Percentiles rank a stretch among this genome's conserved stretches.
phyloP scores from a whole-genome alignment of 495 filamentous ascomycete genomes.

The Hamigera avellanea region DNA sequence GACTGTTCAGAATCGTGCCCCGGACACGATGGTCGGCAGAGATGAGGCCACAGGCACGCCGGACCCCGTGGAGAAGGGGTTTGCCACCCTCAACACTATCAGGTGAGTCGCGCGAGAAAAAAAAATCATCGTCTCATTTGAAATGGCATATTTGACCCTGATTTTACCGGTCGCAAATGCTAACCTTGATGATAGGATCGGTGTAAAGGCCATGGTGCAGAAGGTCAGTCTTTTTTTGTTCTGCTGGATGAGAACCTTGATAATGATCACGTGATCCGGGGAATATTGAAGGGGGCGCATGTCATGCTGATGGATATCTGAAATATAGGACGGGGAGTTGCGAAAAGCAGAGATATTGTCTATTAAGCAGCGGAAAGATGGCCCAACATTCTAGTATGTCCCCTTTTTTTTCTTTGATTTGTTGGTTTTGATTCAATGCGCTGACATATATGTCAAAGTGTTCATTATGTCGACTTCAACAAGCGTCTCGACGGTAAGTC shows the following conservation, averaged over 20 bases:
- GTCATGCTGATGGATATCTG: conserved; percentile 8
- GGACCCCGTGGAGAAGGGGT: conserved; percentile 60
- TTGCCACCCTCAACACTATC: conserved; percentile 68
- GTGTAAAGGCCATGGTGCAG: conserved; percentile 60
- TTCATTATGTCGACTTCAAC: conserved; percentile 99
- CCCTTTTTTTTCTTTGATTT: neutral
- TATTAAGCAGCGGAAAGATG: conserved; percentile 72
- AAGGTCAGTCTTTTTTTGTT: conserved; percentile 37
- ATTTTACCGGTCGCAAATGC: conserved; percentile 36
- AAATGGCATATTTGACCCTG: conserved; percentile 2
- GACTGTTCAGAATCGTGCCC: conserved; percentile 3
- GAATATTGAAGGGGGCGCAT: neutral
- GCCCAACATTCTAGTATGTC: conserved; percentile 66
- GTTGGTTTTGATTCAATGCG: neutral
- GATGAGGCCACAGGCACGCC: conserved; percentile 44
- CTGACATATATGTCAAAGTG: conserved; percentile 33
- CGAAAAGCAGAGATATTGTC: conserved; percentile 90
- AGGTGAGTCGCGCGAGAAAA: conserved; percentile 43
- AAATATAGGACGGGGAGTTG: conserved; percentile 73
- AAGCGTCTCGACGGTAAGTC: conserved; percentile 75
- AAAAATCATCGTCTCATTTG: neutral
- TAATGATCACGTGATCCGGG: conserved; percentile 27
- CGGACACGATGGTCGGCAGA: conserved; percentile 32
- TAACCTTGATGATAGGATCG: conserved; percentile 44
- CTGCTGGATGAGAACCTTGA: conserved; percentile 6